Evolutionary conservation across 345 rosid genomes (phyloP), one percentile per base, ranked within the genome.

Genomic region (Melaleuca alternifolia): DNA sequence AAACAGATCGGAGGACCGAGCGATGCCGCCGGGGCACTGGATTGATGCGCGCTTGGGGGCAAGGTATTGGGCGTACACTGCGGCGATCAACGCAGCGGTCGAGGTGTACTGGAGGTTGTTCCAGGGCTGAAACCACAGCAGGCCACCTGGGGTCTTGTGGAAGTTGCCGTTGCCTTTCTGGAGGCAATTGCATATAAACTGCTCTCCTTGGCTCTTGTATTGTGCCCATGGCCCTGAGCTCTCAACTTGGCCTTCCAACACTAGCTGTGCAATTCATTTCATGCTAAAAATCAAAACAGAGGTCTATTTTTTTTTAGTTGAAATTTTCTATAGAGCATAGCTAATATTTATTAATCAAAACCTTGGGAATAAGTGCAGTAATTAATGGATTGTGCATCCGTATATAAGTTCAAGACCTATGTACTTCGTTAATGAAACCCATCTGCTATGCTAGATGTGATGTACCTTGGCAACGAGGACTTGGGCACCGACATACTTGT

Each of bases 121-220:
- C 88, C 90, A 91, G 3, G 84, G 87, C 65, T 51, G 87, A 56
- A 89, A 87, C 91, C 89, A 90, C 30, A 90, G n/a, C 88, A 89
- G 23, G 14, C 93, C 92, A 0, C 93, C 91, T 0, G 91, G 87
- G 21, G 92, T 85, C 86, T 87, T 90, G 84, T 83, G 76, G 52
- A 91, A 59, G 50, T 93, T 90, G 83, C 75, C 83, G 88, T 20
- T 81, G 61, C 93, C 93, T 87, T 93, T 94, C 77, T 92, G 91
- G 37, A 92, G 85, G 86, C 87, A 89, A 18, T 92, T 88, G 84
- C 94, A 94, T 50, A 94, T 77, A 88, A 93, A 94, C 84, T 87
- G 87, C 90, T 94, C 95, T 0, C 89, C 93, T 54, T 92, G 87
- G 85, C 86, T 87, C 76, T 91, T 93, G 88, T 89, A 89, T 86